Evolutionary conservation across 176 grass and related monocot species (phyloP), one percentile per base, ranked within the genome.

Genomic region (Musa acuminata): DNA sequence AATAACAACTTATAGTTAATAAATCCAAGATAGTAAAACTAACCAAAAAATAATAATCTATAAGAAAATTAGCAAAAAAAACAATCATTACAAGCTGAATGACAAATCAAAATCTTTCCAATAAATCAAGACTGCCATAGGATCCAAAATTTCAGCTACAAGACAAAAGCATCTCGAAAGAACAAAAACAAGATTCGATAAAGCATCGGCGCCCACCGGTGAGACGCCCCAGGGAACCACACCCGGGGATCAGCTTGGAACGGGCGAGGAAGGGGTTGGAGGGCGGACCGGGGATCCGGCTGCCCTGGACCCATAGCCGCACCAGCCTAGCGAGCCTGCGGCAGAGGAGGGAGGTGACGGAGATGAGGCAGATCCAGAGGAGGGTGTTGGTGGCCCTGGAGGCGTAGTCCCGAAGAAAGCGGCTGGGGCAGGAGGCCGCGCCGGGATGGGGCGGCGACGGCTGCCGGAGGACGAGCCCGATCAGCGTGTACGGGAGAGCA

Each of bases 331-430:
- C 64, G 72, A 94, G 59, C 57, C 84, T 79, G 74, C 55, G 35
- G 26, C 89, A 52, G 22, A 99, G 87, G 26, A 87, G 12, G 77
- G 81, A 84, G 10, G 88, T 99, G 71, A 76, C 51, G 51, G 86
- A 77, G 17, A 98, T 50, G 19, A 98, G 78, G 3, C 68, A 69
- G 72, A 72, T 77, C 95, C 95, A 98, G 17, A 98, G 95, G 68
- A 89, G 22, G 25, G 88, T 84, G 82, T 98, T 98, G 79, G 95
- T 91, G 23, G 86, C 95, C 11, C 90, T 84, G 58, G 63, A 74
- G 0, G 82, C 73, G 84, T 98, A 98, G 58, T 89, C 85, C 13
- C 77, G 85, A 29, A 98, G 82, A 82, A 98, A 91, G 62, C 27
- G 50, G 23, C 71, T 63, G 26, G 79, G 73, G 63, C 84, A 78